Percentiles rank a stretch among this genome's conserved stretches.
Evolutionary conservation across 345 rosid genomes (phyloP).

Genomic region (Schrenkiella parvula): DNA sequence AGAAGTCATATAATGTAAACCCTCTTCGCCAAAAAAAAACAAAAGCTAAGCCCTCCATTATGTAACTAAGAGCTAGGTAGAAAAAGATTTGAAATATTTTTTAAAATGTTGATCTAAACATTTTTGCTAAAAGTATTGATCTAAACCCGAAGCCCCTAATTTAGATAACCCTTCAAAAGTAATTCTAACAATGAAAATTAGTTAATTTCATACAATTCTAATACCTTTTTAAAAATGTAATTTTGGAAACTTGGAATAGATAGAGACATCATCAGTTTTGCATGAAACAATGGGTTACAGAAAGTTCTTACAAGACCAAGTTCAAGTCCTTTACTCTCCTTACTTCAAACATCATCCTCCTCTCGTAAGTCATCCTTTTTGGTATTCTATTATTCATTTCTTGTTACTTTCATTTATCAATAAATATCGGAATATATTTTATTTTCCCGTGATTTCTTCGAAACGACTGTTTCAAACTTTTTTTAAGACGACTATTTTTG

Average conservation of each 20-base stretch:
- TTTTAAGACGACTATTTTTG: not conserved
- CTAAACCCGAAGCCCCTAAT: no score
- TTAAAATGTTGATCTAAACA: no score
- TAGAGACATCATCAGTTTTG: constrained; percentile 74
- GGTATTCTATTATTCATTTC: not conserved
- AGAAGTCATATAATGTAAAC: no score
- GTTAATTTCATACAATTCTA: no score
- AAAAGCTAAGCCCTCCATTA: no score
- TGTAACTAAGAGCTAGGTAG: no score
- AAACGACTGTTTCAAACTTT: not conserved
- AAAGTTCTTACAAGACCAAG: constrained; percentile 74
- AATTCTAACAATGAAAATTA: no score
- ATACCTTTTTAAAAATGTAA: not conserved
- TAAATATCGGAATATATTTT: not conserved
- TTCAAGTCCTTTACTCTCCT: constrained; percentile 69
- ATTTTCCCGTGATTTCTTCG: not conserved
- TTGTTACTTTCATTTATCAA: not conserved
- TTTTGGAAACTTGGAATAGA: constrained; percentile 34
- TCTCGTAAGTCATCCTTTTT: constrained; percentile 1
- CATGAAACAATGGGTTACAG: constrained; percentile 88
- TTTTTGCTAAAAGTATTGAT: no score
- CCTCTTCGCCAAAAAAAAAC: no score
- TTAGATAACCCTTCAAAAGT: no score
- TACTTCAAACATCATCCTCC: constrained; percentile 42
- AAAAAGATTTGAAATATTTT: no score